A percentile compares a stretch with the other conserved stretches of the same genome.
phyloP scores from a whole-genome alignment of 2,329 filamentous ascomycete species.

The Penicillium corylophilum region DNA sequence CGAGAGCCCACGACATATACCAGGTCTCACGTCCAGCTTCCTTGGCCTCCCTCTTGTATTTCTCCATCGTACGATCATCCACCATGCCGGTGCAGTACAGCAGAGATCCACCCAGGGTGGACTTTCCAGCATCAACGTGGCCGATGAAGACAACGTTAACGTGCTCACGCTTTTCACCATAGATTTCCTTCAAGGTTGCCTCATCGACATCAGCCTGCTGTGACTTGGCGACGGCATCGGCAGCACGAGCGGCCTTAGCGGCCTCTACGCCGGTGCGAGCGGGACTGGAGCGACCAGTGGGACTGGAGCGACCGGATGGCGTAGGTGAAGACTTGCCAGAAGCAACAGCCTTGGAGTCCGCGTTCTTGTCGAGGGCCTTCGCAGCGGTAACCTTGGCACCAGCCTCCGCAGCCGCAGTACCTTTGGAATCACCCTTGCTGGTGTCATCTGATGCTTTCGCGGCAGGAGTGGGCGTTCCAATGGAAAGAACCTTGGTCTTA shows the following conservation, averaged over 20 bases:
- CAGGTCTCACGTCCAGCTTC: conserved; percentile 95
- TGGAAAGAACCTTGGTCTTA: conserved; percentile 74
- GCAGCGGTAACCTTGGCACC: conserved; percentile 77
- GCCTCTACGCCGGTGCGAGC: conserved; percentile 59
- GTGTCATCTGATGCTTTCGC: conserved; percentile 51
- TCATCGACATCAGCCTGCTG: conserved; percentile 78
- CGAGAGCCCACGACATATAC: conserved; percentile 98
- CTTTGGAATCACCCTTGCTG: conserved; percentile 49
- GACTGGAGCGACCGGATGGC: conserved; percentile 80
- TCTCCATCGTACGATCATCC: conserved; percentile 97
- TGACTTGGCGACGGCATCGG: conserved; percentile 80
- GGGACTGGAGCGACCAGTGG: conserved; percentile 75
- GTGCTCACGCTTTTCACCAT: conserved; percentile 73
- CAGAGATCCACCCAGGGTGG: conserved; percentile 89
- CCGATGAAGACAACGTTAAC: conserved; percentile 98
- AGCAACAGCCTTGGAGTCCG: conserved; percentile 47
- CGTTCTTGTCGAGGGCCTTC: conserved; percentile 80
- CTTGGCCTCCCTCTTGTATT: conserved; percentile 96
- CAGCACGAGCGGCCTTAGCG: conserved; percentile 63
- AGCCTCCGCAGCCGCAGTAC: conserved; percentile 59
- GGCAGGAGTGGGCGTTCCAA: conserved; percentile 55
- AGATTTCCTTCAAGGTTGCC: conserved; percentile 87
- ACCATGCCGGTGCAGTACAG: conserved; percentile 96
- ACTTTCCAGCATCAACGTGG: conserved; percentile 98
- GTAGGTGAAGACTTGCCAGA: conserved; percentile 77